These are phyloP conservation scores for Chalaropsis thielavioides DNA, from an alignment of 2,329 filamentous ascomycete genomes.

Conservation along the genomic window DNA sequence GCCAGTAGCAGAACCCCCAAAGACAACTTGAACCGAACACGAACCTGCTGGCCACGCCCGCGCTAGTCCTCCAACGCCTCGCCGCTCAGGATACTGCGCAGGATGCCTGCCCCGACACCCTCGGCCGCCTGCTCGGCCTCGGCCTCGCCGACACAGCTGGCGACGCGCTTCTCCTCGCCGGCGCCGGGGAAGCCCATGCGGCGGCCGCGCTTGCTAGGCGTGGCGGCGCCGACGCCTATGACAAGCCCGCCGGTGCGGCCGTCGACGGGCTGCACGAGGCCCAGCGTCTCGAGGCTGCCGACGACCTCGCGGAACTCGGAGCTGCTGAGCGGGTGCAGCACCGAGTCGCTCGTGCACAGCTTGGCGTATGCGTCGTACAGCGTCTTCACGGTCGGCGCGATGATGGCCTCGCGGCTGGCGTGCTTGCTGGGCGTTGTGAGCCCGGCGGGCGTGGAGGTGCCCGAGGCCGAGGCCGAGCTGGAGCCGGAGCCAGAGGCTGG, in stretches of 20 bases:
- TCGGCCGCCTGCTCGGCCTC: slow-evolving; percentile 61
- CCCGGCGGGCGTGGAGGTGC: slow-evolving; percentile 26
- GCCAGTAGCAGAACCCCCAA: too few relatives aligned
- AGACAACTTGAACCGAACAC: not conserved
- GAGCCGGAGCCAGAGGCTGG: not conserved
- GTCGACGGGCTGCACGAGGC: slow-evolving; percentile 57
- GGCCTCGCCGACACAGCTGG: slow-evolving; percentile 64
- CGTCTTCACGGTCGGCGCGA: slow-evolving; percentile 66
- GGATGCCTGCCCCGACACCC: slow-evolving; percentile 44
- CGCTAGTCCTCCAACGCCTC: slow-evolving; percentile 37
- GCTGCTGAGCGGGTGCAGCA: slow-evolving; percentile 74
- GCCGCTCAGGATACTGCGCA: slow-evolving; percentile 47
- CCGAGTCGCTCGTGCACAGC: slow-evolving; percentile 74
- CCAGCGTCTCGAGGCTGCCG: slow-evolving; percentile 75
- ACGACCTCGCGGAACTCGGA: slow-evolving; percentile 93
- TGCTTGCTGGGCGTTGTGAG: slow-evolving; percentile 45
- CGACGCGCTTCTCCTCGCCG: slow-evolving; percentile 61
- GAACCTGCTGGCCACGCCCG: not conserved
- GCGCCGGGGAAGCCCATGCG: slow-evolving; percentile 38
- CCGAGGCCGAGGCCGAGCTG: not conserved
- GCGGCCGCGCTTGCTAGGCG: slow-evolving; percentile 55
- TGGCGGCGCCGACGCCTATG: slow-evolving; percentile 34
- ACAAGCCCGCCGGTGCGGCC: slow-evolving; percentile 55
- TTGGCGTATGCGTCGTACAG: slow-evolving; percentile 72
- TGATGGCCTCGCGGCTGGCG: slow-evolving; percentile 25